Conservation (phyloP, 441 rosid species). For the Adansonia gregorii region DNA sequence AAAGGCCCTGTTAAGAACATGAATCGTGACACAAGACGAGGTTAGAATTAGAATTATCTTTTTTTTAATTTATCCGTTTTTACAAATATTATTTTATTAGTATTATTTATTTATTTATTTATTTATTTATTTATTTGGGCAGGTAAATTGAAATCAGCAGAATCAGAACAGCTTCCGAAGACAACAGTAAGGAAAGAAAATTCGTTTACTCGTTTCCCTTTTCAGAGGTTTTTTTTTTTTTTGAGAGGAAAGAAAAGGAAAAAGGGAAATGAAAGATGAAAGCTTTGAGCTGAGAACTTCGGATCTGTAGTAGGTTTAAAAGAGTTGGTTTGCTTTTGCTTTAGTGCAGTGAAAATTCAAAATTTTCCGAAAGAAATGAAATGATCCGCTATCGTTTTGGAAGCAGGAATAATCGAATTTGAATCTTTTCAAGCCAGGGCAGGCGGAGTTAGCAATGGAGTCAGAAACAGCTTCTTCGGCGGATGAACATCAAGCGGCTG, state of each 20-base stretch:
- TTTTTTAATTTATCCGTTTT: no score
- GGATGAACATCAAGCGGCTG: conserved; percentile 41
- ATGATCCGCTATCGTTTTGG: conserved; percentile 29
- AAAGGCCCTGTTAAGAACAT: no score
- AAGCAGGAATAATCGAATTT: conserved; percentile 10
- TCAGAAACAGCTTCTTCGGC: conserved; percentile 44
- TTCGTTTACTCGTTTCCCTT: conserved; percentile 16
- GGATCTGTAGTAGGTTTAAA: conserved; percentile 40
- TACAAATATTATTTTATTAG: not conserved
- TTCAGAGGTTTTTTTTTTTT: not conserved
- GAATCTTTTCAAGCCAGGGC: not conserved
- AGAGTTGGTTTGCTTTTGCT: not conserved
- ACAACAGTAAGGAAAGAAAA: conserved; percentile 22
- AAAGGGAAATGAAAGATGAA: conserved; percentile 13
- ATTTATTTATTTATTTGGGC: no score
- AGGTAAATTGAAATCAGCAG: conserved; percentile 10
- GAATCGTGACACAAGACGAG: no score
- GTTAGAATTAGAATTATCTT: no score
- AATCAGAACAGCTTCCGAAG: conserved; percentile 26
- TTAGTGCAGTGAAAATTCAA: conserved; percentile 13
- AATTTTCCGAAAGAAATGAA: not conserved
- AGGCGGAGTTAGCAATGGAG: conserved; percentile 34
- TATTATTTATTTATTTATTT: no score
- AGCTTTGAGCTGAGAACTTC: conserved; percentile 28
- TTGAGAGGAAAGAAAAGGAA: not conserved